Evolutionary conservation across 2,329 filamentous ascomycete genomes (phyloP), one percentile per base, ranked within the genome.

Genomic region (Cordyceps javanica): DNA sequence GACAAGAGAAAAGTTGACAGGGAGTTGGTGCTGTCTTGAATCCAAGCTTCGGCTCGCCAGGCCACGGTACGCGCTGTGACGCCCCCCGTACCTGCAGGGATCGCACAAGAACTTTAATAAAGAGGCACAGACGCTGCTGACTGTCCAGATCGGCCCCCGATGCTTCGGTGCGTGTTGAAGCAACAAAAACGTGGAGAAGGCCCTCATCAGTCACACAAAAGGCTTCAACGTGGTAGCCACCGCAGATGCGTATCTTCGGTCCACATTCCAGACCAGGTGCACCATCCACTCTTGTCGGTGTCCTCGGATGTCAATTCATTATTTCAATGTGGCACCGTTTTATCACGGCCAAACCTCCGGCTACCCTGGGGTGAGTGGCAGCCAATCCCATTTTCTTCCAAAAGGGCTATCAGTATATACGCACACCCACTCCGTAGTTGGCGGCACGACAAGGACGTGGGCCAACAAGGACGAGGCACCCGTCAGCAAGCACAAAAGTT

Each of bases 81-180:
- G 16, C 21, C 21, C 48, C 28, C 25, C 26, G 50, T 53, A 53
- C 50, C 50, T 53, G 50, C 50, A 53, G 50, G 41, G 41, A 38
- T 46, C 41, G 30, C 28, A 45, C n/a, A 23, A 42, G 28, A 45
- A 32, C 28, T 41, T 21, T 26, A 41, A n/a, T n/a, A n/a, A n/a
- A n/a, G 51, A 16, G 36, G 38, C 39, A 42, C 50, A 44, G 50
- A 45, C 39, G 52, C 32, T 19, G 23, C 28, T 48, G 53, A 13
- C 11, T 55, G 34, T 13, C 32, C 23, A 55, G 53, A 48, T 55
- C 53, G 53, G n/a, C 21, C 19, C 21, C 42, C 44, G 53, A 55
- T 55, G 53, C 44, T 25, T 55, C 52, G 34, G 21, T 41, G 14
- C 16, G 14, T 30, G 23, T 23, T 39, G 42, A 32, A 48, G 32